Evolutionary conservation across 257 asterid genomes (phyloP).

Genomic region (Anisodus acutangulus): DNA sequence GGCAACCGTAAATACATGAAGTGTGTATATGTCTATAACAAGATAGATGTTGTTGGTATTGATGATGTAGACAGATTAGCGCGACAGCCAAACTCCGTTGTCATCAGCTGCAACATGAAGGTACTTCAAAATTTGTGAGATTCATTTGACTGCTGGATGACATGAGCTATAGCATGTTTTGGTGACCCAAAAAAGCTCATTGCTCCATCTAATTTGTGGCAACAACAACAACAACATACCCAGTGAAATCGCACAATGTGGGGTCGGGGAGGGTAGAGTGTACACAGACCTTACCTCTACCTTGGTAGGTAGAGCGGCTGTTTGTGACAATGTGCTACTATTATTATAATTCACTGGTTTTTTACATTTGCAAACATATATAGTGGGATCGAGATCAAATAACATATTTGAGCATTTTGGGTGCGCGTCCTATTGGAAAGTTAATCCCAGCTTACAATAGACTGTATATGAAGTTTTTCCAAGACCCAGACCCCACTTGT

Average conservation of each 20-base stretch:
- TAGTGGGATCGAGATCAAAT: background rate
- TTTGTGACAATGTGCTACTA: conserved; percentile 13
- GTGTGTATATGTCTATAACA: conserved; percentile 95
- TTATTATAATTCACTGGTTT: background rate
- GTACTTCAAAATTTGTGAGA: conserved; percentile 41
- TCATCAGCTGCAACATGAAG: conserved; percentile 90
- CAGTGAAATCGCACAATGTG: too few species aligned
- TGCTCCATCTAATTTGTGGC: background rate
- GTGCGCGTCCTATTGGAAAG: background rate
- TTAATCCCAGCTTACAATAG: background rate
- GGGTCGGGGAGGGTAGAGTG: too few species aligned
- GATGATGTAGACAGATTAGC: conserved; percentile 97
- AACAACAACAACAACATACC: too few species aligned
- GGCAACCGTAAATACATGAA: conserved; percentile 98
- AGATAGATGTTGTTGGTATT: conserved; percentile 95
- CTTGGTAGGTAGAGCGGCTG: too few species aligned
- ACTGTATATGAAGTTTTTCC: background rate
- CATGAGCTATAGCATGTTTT: background rate
- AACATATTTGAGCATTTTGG: background rate
- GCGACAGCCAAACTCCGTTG: conserved; percentile 90
- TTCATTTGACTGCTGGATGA: background rate
- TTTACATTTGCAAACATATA: conserved; percentile 5
- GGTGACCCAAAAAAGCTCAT: conserved; percentile 8
- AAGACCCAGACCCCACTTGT: too few species aligned
- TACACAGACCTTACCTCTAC: too few species aligned